Percentiles rank a stretch among this genome's conserved stretches.
These are phyloP conservation scores for Vigna angularis DNA, from an alignment of 306 rosid genomes.

Conservation along the genomic window DNA sequence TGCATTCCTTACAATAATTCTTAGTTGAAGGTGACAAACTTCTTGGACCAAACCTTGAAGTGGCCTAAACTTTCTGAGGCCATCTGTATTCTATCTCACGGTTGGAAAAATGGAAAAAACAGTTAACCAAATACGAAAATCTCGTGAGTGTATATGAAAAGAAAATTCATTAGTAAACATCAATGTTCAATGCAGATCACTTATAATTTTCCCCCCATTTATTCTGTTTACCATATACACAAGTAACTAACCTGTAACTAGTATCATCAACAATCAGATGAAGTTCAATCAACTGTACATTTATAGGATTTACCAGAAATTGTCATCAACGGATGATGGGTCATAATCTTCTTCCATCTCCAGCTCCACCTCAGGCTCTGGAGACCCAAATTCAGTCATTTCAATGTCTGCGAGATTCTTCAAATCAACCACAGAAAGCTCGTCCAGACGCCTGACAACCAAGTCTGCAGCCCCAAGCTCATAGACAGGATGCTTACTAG, in stretches of 20 bases:
- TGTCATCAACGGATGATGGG: slow-evolving; percentile 64
- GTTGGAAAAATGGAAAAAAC: slow-evolving; percentile 19
- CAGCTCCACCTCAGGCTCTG: slow-evolving; percentile 81
- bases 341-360: slow-evolving; percentile 64
- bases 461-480: slow-evolving; percentile 95
- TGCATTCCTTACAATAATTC: background rate
- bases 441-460: slow-evolving; percentile 84
- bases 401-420: slow-evolving; percentile 86
- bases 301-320: slow-evolving; percentile 72
- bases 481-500: slow-evolving; percentile 95
- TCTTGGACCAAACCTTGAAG: background rate
- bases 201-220: slow-evolving; percentile 37
- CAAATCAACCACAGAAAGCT: slow-evolving; percentile 90
- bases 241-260: slow-evolving; percentile 65
- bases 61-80: background rate
- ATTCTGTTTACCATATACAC: slow-evolving; percentile 63
- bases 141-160: slow-evolving; percentile 45
- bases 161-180: slow-evolving; percentile 55
- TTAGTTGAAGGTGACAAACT: background rate
- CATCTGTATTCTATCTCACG: slow-evolving; percentile 14
- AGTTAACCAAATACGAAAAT: slow-evolving; percentile 36
- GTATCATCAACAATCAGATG: slow-evolving; percentile 71
- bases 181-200: slow-evolving; percentile 67
- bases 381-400: slow-evolving; percentile 69
- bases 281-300: slow-evolving; percentile 71